Evolutionary conservation across 108 stramenopile genomes (phyloP).

Genomic region (Licmophora abbreviata): DNA sequence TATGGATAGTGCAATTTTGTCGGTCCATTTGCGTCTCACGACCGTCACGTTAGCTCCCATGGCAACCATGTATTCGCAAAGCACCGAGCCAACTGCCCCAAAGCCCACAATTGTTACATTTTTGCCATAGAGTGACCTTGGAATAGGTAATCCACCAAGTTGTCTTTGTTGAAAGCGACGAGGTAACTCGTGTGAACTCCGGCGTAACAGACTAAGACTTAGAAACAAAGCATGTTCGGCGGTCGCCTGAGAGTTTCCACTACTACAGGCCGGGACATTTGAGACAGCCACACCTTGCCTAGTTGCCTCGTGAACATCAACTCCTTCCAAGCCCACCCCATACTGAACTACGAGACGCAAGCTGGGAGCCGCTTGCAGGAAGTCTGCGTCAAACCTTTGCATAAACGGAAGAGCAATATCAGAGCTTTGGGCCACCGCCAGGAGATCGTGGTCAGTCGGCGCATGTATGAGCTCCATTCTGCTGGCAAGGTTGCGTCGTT

Average conservation of each 20-base stretch:
- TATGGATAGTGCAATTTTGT: background rate
- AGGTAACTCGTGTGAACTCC: background rate
- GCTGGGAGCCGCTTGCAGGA: background rate
- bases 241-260: constrained; percentile 4
- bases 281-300: constrained; percentile 2
- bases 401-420: constrained; percentile 9
- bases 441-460: background rate
- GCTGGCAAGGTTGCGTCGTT: background rate
- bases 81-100: constrained; percentile 1
- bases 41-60: constrained; percentile 8
- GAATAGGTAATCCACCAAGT: constrained; percentile 8
- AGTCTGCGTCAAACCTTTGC: constrained; percentile 1
- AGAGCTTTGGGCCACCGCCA: background rate
- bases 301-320: background rate
- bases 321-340: constrained; percentile 7
- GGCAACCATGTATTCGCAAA: background rate
- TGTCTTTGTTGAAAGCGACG: constrained; percentile 2
- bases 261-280: constrained; percentile 3
- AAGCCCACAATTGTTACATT: constrained; percentile 7
- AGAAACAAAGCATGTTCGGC: constrained; percentile 5
- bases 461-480: constrained; percentile 6
- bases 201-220: constrained; percentile 1
- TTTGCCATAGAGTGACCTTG: constrained; percentile 1
- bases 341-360: constrained; percentile 3
- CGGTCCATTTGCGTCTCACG: background rate